phyloP scores from a whole-genome alignment of 1,284 basidiomycete species.

The Ganoderma leucocontextum region DNA sequence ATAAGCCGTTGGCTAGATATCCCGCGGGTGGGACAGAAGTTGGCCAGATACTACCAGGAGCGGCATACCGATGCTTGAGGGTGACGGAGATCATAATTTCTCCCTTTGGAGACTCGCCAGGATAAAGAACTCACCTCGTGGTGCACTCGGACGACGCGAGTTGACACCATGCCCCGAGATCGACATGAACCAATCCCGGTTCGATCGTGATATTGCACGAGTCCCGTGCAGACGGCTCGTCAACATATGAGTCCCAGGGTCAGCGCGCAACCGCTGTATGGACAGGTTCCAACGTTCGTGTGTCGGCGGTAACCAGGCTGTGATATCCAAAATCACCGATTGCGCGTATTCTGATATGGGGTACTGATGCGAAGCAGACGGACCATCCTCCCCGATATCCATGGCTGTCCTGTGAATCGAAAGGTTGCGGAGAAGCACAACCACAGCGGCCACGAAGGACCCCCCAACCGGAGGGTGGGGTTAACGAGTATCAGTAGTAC shows the following conservation, averaged over 20 bases:
- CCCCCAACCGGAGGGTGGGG: neutral
- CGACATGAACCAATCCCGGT: no score
- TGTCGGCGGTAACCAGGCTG: neutral
- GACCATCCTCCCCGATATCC: neutral
- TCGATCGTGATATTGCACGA: no score
- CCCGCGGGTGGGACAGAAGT: neutral
- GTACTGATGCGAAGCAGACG: neutral
- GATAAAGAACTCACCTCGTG: no score
- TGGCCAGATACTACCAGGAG: neutral
- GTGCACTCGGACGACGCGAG: no score
- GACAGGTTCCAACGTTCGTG: no score
- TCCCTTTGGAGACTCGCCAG: neutral
- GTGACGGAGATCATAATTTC: no score
- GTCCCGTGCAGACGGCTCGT: no score
- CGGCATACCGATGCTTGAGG: neutral
- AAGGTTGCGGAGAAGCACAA: neutral
- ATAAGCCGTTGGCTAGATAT: neutral
- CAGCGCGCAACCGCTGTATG: no score
- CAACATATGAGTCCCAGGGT: neutral
- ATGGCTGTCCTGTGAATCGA: neutral
- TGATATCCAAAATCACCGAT: neutral
- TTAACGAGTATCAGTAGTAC: neutral
- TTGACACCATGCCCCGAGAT: no score
- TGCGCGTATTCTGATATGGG: neutral
- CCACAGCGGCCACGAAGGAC: neutral